Base-by-base conservation (phyloP, 352 stramenopile species). In the Phytophthora ramorum region DNA sequence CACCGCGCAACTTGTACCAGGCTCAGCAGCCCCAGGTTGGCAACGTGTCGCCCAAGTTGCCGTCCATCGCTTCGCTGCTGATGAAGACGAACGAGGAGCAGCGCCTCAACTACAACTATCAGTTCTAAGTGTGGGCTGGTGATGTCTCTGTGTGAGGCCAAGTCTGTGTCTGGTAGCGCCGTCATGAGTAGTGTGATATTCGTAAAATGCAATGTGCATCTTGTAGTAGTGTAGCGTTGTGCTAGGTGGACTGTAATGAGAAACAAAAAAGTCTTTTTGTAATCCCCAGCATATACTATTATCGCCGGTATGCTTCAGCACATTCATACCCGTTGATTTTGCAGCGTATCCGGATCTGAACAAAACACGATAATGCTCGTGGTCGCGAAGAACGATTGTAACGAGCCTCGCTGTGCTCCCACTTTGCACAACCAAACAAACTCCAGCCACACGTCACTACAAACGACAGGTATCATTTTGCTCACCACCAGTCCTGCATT, bases 51-150 rank as follows among this genome's bases (percentile, higher is more conserved):
- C 71, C 73, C 14, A 78, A 73, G 14, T 68, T 92, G 61, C 81
- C 81, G 51, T 85, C 81, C 2, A 90, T 90, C 46, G 75, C 83
- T 35, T 86, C 80, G 53, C 72, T 91, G 9, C 49, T 91, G 49
- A 70, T 66, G 43, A 73, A 77, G 58, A 46, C 40, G n/a, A 67
- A 58, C 9, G 68, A 64, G 2, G 58, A 72, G 34, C 63, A 62
- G 34, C 61, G 47, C 24, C 13, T 55, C 37, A 71, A 50, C 54
- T 67, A 40, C 62, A 66, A 48, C 56, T 77, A 68, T 58, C 63
- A 72, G 45, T 78, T 78, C 38, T 78, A 69, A 69, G 55, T 49
- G 56, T 58, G 17, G 43, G 28, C 28, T 48, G 26, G 20, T 38
- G 28, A 37, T 49, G 16, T 63, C 40, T 67, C 35, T 9, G 34